Percentiles rank a stretch among this genome's conserved stretches.
phyloP scores from a whole-genome alignment of 768 basidiomycete genomes.

The Kwoniella sp. region DNA sequence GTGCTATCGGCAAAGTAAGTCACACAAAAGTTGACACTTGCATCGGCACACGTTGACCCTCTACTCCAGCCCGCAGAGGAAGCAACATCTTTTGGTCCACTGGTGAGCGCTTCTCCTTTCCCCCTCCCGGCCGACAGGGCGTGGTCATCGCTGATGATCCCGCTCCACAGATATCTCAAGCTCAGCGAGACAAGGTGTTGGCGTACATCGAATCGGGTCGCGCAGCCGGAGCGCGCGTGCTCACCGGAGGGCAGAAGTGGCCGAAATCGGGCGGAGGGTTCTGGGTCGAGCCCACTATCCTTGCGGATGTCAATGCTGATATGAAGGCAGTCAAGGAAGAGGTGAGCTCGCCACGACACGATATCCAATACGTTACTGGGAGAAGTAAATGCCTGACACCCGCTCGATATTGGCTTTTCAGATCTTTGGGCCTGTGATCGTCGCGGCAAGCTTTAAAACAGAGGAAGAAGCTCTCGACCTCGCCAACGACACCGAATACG shows the following conservation, averaged over 20 bases:
- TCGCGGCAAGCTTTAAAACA: conserved; percentile 74
- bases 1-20: conserved; percentile 46
- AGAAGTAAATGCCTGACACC: neutral
- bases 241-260: conserved; percentile 68
- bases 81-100: conserved; percentile 49
- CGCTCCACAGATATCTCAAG: conserved; percentile 35
- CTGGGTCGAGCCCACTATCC: conserved; percentile 82
- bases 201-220: conserved; percentile 75
- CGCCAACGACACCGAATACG: conserved; percentile 83
- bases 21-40: neutral
- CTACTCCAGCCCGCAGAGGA: conserved; percentile 43
- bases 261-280: conserved; percentile 65
- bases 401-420: conserved; percentile 55
- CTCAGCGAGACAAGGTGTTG: conserved; percentile 61
- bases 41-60: neutral
- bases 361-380: conserved; percentile 58
- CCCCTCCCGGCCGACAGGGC: neutral
- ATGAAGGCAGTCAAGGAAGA: conserved; percentile 67
- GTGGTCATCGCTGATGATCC: neutral
- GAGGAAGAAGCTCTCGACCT: conserved; percentile 81
- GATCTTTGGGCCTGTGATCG: conserved; percentile 95
- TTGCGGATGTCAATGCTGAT: conserved; percentile 66
- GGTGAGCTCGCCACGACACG: conserved; percentile 66
- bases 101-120: conserved; percentile 19
- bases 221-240: conserved; percentile 69